phyloP scores from a whole-genome alignment of 2,329 filamentous ascomycete species.

The Aspergillus aculeatinus region DNA sequence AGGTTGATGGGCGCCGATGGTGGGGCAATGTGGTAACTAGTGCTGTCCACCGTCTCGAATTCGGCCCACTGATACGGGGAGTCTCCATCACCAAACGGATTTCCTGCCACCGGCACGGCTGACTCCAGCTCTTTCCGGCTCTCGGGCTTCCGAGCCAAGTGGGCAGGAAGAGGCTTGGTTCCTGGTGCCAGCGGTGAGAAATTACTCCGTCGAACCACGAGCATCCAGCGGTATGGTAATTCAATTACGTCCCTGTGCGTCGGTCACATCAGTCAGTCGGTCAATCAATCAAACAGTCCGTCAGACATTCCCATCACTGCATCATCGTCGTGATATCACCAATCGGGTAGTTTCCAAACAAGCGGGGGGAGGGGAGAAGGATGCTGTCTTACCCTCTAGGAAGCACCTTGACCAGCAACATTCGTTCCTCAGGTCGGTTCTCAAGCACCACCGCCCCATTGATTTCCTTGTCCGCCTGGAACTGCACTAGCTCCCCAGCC shows the following conservation, averaged over 20 bases:
- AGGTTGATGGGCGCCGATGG: constrained; percentile 70
- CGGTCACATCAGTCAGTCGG: constrained; percentile 12
- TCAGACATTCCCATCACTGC: constrained; percentile 9
- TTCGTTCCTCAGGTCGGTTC: constrained; percentile 74
- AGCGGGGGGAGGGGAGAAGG: not conserved
- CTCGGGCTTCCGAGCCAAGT: constrained; percentile 53
- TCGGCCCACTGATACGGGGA: constrained; percentile 70
- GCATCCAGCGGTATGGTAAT: constrained; percentile 58
- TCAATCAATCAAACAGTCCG: not conserved
- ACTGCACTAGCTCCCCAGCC: constrained; percentile 76
- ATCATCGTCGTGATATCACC: not conserved
- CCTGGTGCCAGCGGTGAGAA: constrained; percentile 48
- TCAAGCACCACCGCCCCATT: constrained; percentile 87
- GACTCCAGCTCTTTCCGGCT: constrained; percentile 56
- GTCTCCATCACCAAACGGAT: constrained; percentile 61
- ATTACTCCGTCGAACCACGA: constrained; percentile 51
- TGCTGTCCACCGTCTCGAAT: constrained; percentile 63
- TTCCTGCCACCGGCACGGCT: constrained; percentile 64
- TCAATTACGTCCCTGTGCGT: constrained; percentile 51
- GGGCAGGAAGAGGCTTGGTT: constrained; percentile 48
- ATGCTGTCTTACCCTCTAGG: constrained; percentile 69
- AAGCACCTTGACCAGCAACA: constrained; percentile 75
- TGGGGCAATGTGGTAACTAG: constrained; percentile 56
- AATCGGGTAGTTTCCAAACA: constrained; percentile 15
- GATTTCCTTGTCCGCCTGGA: constrained; percentile 82